Conservation (phyloP, 352 stramenopile species). For the Pythium volutum region DNA sequence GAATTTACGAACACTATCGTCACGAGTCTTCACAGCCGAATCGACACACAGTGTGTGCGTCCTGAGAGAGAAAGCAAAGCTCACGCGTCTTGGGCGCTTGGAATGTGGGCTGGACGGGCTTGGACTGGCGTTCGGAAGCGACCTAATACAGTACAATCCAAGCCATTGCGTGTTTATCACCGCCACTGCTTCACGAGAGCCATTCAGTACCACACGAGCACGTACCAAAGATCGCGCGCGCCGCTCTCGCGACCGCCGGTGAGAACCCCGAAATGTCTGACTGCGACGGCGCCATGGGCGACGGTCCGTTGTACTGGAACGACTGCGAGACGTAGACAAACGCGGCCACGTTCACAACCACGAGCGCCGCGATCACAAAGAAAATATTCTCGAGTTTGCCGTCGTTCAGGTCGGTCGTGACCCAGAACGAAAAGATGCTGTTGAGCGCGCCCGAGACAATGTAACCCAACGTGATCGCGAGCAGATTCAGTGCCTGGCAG, state of each 20-base stretch:
- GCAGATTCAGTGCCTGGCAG: constrained; percentile 86
- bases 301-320: constrained; percentile 64
- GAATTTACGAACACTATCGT: no score
- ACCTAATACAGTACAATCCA: not conserved
- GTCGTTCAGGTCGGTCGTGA: constrained; percentile 89
- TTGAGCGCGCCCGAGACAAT: constrained; percentile 80
- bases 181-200: not conserved
- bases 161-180: not conserved
- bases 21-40: no score
- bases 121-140: constrained; percentile 4
- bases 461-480: constrained; percentile 88
- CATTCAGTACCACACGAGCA: not conserved
- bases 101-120: not conserved
- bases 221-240: constrained; percentile 23
- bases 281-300: constrained; percentile 3
- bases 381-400: constrained; percentile 90
- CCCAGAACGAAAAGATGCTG: constrained; percentile 89
- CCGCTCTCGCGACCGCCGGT: constrained; percentile 22
- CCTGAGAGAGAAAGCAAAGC: not conserved
- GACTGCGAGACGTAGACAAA: constrained; percentile 73
- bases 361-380: constrained; percentile 67
- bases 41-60: no score
- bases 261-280: constrained; percentile 32
- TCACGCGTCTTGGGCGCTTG: not conserved
- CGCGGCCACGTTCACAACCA: constrained; percentile 60